phyloP scores from a whole-genome alignment of 2,329 filamentous ascomycete genomes.

The Penicillium sp. region DNA sequence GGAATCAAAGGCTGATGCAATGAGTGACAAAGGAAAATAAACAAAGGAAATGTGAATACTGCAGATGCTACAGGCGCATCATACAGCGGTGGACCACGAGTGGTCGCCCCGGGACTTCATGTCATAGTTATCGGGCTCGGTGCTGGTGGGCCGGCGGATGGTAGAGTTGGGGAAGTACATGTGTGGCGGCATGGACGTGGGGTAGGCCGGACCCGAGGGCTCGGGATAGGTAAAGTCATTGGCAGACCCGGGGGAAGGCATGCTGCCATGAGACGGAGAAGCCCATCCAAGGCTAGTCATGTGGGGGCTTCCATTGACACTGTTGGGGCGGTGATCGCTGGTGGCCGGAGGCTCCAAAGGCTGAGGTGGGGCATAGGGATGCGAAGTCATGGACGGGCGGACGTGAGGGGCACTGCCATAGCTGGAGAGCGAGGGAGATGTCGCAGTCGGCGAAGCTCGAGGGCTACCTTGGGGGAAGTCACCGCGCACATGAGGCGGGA shows the following conservation, averaged over 20 bases:
- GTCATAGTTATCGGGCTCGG: slow-evolving; percentile 69
- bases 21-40: slow-evolving; percentile 25
- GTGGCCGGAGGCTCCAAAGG: slow-evolving; percentile 80
- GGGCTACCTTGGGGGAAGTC: slow-evolving; percentile 73
- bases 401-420: slow-evolving; percentile 53
- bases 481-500: slow-evolving; percentile 78
- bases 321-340: slow-evolving; percentile 72
- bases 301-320: slow-evolving; percentile 82
- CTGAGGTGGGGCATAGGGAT: slow-evolving; percentile 84
- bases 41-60: slow-evolving; percentile 17
- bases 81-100: slow-evolving; percentile 41
- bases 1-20: slow-evolving; percentile 29
- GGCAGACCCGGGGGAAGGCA: slow-evolving; percentile 67
- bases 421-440: slow-evolving; percentile 65
- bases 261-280: slow-evolving; percentile 73
- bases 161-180: slow-evolving; percentile 73
- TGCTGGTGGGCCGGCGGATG: slow-evolving; percentile 72
- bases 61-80: slow-evolving; percentile 7
- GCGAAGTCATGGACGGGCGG: slow-evolving; percentile 72
- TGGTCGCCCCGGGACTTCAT: slow-evolving; percentile 53
- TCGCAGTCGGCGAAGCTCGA: slow-evolving; percentile 62
- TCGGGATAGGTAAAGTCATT: slow-evolving; percentile 87
- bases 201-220: slow-evolving; percentile 56
- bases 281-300: slow-evolving; percentile 82
- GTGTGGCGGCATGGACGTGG: slow-evolving; percentile 52